phyloP scores from a whole-genome alignment of 768 basidiomycete species.

The Calocybe indica region DNA sequence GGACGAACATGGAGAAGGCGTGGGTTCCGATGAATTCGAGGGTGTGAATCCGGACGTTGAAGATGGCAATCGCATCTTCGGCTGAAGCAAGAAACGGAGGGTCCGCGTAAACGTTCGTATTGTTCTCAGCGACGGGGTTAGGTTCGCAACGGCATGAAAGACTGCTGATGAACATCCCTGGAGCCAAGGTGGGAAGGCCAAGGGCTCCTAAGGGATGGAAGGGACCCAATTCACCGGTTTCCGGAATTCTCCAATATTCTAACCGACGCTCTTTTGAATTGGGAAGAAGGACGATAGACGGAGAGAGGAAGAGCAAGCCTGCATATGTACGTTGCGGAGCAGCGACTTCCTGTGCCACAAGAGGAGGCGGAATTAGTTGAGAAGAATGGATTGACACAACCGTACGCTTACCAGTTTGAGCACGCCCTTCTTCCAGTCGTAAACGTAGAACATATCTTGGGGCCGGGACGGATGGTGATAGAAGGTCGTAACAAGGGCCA shows the following conservation, averaged over 20 bases:
- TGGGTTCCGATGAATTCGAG: neutral
- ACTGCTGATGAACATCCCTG: constrained; percentile 11
- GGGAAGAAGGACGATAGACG: constrained; percentile 25
- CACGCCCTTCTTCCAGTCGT: constrained; percentile 12
- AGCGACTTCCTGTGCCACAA: neutral
- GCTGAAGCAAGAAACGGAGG: constrained; percentile 6
- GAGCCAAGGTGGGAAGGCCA: constrained; percentile 23
- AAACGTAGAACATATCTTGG: constrained; percentile 9
- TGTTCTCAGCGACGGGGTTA: constrained; percentile 22
- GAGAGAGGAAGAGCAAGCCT: constrained; percentile 27
- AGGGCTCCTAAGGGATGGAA: constrained; percentile 17
- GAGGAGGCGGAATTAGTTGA: no score
- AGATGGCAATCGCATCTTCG: constrained; percentile 26
- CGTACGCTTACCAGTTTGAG: constrained; percentile 10
- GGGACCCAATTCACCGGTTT: constrained; percentile 6
- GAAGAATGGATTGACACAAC: no score
- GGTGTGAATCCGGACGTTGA: constrained; percentile 21
- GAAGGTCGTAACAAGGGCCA: constrained; percentile 9
- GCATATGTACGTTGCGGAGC: constrained; percentile 16
- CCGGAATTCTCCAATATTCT: constrained; percentile 30
- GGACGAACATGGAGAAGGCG: constrained; percentile 28
- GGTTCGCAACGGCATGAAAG: constrained; percentile 32
- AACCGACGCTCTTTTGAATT: constrained; percentile 21
- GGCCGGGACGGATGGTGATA: neutral
- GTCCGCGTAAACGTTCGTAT: no score